Conservation (phyloP, 2,329 filamentous ascomycete species). For the Cladosporium phlei region DNA sequence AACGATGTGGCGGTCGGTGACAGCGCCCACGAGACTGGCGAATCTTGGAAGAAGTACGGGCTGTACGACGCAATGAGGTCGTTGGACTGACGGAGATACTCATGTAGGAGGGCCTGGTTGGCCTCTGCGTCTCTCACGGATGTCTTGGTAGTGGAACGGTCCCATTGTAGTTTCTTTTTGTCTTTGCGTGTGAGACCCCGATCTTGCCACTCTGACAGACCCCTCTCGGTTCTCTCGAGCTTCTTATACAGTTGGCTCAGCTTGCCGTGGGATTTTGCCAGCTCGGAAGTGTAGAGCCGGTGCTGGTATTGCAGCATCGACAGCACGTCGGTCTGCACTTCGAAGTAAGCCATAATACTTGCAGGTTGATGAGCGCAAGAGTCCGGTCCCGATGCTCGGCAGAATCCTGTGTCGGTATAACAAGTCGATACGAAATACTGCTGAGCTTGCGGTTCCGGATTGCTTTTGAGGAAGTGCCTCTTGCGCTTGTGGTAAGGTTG, state of each 20-base stretch:
- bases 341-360: background rate
- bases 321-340: slow-evolving; percentile 19
- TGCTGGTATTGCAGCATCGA: slow-evolving; percentile 25
- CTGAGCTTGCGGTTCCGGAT: slow-evolving; percentile 5
- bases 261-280: slow-evolving; percentile 24
- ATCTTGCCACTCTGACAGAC: slow-evolving; percentile 1
- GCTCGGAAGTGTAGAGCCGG: slow-evolving; percentile 23
- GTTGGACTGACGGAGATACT: slow-evolving; percentile 24
- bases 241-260: slow-evolving; percentile 28
- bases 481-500: slow-evolving; percentile 17
- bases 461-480: slow-evolving; percentile 19
- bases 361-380: slow-evolving; percentile 19
- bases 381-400: slow-evolving; percentile 19
- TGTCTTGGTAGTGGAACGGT: slow-evolving; percentile 20
- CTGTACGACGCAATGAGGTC: slow-evolving; percentile 24
- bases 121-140: slow-evolving; percentile 21
- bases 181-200: slow-evolving; percentile 21
- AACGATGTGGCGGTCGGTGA: slow-evolving; percentile 21
- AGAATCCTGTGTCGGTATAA: background rate
- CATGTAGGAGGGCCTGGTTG: slow-evolving; percentile 23
- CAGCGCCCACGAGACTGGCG: background rate
- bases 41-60: slow-evolving; percentile 12
- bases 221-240: slow-evolving; percentile 22
- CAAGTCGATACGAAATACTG: background rate
- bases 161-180: slow-evolving; percentile 29